Conservation (phyloP, 768 basidiomycete genomes). For the Grammothele lineata region DNA sequence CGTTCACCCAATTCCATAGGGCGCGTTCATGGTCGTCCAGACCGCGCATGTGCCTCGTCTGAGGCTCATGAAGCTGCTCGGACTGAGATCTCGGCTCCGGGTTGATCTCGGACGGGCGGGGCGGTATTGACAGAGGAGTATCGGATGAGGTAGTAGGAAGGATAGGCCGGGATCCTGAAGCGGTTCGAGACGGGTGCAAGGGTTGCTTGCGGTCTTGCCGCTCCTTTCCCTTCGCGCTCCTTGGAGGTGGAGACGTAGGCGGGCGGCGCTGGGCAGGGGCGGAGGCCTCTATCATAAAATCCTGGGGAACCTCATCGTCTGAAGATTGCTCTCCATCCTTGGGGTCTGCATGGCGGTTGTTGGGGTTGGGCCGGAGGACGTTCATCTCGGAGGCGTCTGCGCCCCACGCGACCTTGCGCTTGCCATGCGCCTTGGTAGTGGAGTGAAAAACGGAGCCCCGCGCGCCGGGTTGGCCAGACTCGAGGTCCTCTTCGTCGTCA, state of each 20-base stretch:
- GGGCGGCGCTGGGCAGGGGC: constrained; percentile 31
- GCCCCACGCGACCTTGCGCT: constrained; percentile 57
- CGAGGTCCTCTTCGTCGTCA: constrained; percentile 53
- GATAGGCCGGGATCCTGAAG: constrained; percentile 35
- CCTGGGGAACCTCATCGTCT: constrained; percentile 83
- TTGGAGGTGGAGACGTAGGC: constrained; percentile 13
- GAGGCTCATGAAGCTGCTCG: constrained; percentile 19
- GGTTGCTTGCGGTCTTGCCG: constrained; percentile 34
- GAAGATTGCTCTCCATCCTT: constrained; percentile 57
- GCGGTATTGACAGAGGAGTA: constrained; percentile 47
- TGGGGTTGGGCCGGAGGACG: constrained; percentile 69
- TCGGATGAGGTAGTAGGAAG: constrained; percentile 31
- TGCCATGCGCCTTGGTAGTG: constrained; percentile 35
- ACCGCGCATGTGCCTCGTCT: constrained; percentile 54
- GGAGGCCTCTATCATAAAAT: constrained; percentile 78
- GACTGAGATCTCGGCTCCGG: constrained; percentile 28
- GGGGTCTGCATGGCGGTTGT: constrained; percentile 65
- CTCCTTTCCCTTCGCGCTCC: constrained; percentile 34
- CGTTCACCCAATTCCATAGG: constrained; percentile 99
- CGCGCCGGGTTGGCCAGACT: constrained; percentile 45
- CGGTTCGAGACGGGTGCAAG: constrained; percentile 35
- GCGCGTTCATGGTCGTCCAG: constrained; percentile 86
- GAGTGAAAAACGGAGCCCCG: constrained; percentile 32
- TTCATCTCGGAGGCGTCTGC: constrained; percentile 51
- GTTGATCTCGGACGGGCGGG: constrained; percentile 62